phyloP scores from a whole-genome alignment of 2,329 filamentous ascomycete species.

The Pseudogymnoascus sp. region DNA sequence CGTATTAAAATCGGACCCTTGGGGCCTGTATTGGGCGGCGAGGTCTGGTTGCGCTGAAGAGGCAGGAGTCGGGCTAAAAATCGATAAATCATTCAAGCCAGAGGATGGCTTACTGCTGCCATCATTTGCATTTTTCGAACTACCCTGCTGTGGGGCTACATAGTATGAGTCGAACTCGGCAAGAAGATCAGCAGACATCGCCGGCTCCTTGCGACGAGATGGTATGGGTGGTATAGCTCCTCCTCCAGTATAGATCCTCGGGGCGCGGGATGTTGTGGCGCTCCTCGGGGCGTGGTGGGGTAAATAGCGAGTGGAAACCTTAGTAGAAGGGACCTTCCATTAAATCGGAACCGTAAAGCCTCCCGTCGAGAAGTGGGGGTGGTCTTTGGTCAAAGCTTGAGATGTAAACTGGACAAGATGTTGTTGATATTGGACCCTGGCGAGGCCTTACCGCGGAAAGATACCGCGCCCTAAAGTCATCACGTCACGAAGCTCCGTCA shows the following conservation, averaged over 20 bases:
- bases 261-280: slow-evolving; percentile 12
- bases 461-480: slow-evolving; percentile 2
- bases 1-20: neutral
- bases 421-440: slow-evolving; percentile 2
- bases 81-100: neutral
- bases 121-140: neutral
- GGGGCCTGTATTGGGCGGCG: neutral
- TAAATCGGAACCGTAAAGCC: neutral
- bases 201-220: slow-evolving; percentile 3
- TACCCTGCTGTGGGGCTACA: slow-evolving; percentile 24
- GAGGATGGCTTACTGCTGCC: slow-evolving; percentile 3
- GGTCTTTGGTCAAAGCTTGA: neutral
- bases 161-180: slow-evolving; percentile 51
- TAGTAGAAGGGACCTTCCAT: neutral
- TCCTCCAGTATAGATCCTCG: neutral
- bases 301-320: neutral
- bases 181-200: slow-evolving; percentile 59
- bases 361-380: neutral
- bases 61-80: neutral
- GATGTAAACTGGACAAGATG: neutral
- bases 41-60: neutral
- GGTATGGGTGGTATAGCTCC: neutral
- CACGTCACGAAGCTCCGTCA: neutral
- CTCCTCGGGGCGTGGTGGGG: slow-evolving; percentile 20
- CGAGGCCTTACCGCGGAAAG: neutral